phyloP scores from a whole-genome alignment of 1,284 basidiomycete species.

The Tilletia walkeri region DNA sequence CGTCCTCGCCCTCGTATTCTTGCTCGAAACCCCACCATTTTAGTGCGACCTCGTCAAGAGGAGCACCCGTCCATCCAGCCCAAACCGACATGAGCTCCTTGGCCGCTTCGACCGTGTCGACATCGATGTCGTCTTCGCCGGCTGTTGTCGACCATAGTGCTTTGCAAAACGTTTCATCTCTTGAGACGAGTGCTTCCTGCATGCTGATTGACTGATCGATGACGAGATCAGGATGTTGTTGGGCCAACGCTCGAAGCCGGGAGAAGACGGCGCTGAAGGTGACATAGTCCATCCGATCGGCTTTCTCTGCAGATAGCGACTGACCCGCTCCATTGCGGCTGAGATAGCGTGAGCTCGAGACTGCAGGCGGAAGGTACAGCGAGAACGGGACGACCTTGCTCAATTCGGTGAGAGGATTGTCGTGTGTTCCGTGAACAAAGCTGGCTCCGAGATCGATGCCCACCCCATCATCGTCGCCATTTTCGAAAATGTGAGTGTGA shows the following conservation, averaged over 20 bases:
- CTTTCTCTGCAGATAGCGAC: neutral
- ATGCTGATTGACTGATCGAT: neutral
- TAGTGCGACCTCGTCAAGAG: conserved; percentile 18
- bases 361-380: conserved; percentile 16
- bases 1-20: conserved; percentile 21
- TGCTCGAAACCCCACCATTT: conserved; percentile 26
- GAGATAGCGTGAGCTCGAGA: neutral
- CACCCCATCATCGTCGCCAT: neutral
- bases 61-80: conserved; percentile 25
- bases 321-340: neutral
- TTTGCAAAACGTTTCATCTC: neutral
- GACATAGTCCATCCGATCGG: neutral
- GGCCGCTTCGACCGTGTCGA: neutral
- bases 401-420: conserved; percentile 19
- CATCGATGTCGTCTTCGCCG: neutral
- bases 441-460: conserved; percentile 20
- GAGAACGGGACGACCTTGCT: conserved; percentile 18
- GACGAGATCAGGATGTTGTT: neutral
- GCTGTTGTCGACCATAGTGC: neutral
- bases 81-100: conserved; percentile 7
- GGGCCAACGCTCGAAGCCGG: neutral
- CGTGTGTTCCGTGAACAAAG: conserved; percentile 23
- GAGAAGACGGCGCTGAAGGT: conserved; percentile 13
- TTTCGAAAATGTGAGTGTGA: conserved; percentile 5
- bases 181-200: neutral